Evolutionary conservation across 345 rosid genomes (phyloP), one percentile per base, ranked within the genome.

Genomic region (Hirschfeldia incana): DNA sequence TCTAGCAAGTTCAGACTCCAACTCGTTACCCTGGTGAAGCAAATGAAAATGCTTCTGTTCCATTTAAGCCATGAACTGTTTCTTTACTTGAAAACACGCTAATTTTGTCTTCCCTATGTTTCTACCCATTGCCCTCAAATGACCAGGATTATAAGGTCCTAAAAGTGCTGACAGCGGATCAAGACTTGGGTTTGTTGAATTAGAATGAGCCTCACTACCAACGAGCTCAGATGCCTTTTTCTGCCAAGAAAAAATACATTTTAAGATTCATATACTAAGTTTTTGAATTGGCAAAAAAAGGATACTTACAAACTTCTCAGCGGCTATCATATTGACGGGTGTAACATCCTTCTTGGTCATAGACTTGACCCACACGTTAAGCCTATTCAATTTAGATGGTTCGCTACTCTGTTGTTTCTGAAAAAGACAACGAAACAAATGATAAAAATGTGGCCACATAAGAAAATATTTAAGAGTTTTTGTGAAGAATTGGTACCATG

Each of bases 101-200:
- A 67, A 10, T 3, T 67, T 42, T 0, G 57, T 39, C 57, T 8
- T 37, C 5, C n/a, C 11, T 1, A 66, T 66, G 70, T 7, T 17
- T 66, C 70, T 66, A 3, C 55, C 70, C 53, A 66, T 66, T 9
- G 53, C 70, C 32, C 70, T 39, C 70, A 37, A 2, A 0, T 30
- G 30, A 4, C 70, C n/a, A 36, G 69, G 69, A 16, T 65, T 9
- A 65, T 65, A 29, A 37, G 69, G 51, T 15, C 70, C 70, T 21
- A 66, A 39, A 0, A 66, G 59, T 5, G 0, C 8, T 15, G 59
- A 5, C 1, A 53, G 59, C 8, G 59, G 16, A 15, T 53, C 26
- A 2, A 6, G 9, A 6, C 1, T 4, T 53, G 59, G 59, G 2
- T 53, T 53, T 53, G 26, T 5, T 5, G 59, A 15, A 15, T 13